A percentile compares a stretch with the other conserved stretches of the same genome.
These are phyloP conservation scores for Venturia effusa DNA, from an alignment of 2,329 filamentous ascomycete species.

Conservation along the genomic window DNA sequence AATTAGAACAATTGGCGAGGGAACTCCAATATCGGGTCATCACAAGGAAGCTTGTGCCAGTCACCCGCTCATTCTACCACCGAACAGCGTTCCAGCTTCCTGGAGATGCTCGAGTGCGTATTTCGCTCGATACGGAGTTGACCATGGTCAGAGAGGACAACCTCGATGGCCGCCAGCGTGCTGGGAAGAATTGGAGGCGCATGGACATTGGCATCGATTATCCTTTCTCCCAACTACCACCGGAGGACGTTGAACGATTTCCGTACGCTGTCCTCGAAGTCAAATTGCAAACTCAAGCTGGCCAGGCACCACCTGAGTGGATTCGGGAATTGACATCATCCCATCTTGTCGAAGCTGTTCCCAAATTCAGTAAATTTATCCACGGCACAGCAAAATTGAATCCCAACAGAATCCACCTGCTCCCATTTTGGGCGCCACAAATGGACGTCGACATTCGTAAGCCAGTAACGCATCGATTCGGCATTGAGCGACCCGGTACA, in stretches of 20 bases:
- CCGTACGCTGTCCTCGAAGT: conserved; percentile 95
- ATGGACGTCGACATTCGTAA: conserved; percentile 98
- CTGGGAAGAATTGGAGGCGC: conserved; percentile 86
- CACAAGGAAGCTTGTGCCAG: conserved; percentile 74
- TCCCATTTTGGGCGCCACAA: conserved; percentile 97
- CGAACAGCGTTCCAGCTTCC: conserved; percentile 95
- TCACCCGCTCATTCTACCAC: conserved; percentile 95
- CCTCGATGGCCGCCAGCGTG: conserved; percentile 63
- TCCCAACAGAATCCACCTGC: conserved; percentile 72
- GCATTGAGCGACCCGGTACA: conserved; percentile 70
- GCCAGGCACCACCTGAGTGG: conserved; percentile 93
- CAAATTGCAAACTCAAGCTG: conserved; percentile 91
- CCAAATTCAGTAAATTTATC: conserved; percentile 99
- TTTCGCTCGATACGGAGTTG: conserved; percentile 91
- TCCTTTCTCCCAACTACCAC: conserved; percentile 79
- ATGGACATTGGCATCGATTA: conserved; percentile 97
- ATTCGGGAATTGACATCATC: conserved; percentile 86
- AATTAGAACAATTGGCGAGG: conserved; percentile 78
- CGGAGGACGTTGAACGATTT: conserved; percentile 79
- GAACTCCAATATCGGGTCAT: conserved; percentile 93
- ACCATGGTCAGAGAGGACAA: conserved; percentile 96
- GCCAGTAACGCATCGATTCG: conserved; percentile 76
- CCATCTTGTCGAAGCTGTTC: conserved; percentile 95
- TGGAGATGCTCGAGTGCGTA: conserved; percentile 88
- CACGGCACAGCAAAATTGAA: conserved; percentile 86